A percentile compares a stretch with the other conserved stretches of the same genome.
These are phyloP conservation scores for Cytospora leucostoma DNA, from an alignment of 2,329 filamentous ascomycete species.

Conservation along the genomic window DNA sequence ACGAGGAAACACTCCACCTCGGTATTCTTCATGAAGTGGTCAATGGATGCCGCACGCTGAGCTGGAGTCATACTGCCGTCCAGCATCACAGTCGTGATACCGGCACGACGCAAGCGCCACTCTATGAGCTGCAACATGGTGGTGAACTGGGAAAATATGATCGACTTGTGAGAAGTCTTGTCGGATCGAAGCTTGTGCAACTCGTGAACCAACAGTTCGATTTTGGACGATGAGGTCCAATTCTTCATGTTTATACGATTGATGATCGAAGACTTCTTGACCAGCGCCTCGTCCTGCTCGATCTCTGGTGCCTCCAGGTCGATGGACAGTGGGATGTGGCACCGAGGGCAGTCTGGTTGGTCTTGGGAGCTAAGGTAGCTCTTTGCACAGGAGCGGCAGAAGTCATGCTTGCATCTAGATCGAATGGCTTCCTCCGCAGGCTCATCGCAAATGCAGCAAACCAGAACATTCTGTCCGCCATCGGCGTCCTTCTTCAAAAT, in stretches of 20 bases:
- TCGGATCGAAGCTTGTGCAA: slow-evolving; percentile 88
- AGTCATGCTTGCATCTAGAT: slow-evolving; percentile 90
- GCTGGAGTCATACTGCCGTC: slow-evolving; percentile 96
- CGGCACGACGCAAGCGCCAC: slow-evolving; percentile 93
- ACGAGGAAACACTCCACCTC: slow-evolving; percentile 96
- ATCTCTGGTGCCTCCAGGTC: slow-evolving; percentile 95
- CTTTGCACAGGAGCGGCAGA: slow-evolving; percentile 79
- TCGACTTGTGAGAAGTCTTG: slow-evolving; percentile 92
- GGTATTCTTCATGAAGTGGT: slow-evolving; percentile 94
- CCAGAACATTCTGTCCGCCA: slow-evolving; percentile 84
- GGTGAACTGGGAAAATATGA: slow-evolving; percentile 96
- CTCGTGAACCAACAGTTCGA: slow-evolving; percentile 93
- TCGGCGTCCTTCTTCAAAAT: slow-evolving; percentile 85
- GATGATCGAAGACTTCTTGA: slow-evolving; percentile 97
- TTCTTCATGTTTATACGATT: slow-evolving; percentile 99
- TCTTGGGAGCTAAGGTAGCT: slow-evolving; percentile 79
- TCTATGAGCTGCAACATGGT: slow-evolving; percentile 97
- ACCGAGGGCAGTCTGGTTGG: slow-evolving; percentile 80
- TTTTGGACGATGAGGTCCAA: slow-evolving; percentile 98
- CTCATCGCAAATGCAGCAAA: slow-evolving; percentile 96
- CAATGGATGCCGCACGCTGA: slow-evolving; percentile 89
- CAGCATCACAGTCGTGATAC: slow-evolving; percentile 97
- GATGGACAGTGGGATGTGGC: slow-evolving; percentile 86
- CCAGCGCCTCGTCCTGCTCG: slow-evolving; percentile 80
- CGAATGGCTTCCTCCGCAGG: slow-evolving; percentile 92